Evolutionary conservation across 495 filamentous ascomycete genomes (phyloP).

Genomic region (Penicillium maclennaniae): DNA sequence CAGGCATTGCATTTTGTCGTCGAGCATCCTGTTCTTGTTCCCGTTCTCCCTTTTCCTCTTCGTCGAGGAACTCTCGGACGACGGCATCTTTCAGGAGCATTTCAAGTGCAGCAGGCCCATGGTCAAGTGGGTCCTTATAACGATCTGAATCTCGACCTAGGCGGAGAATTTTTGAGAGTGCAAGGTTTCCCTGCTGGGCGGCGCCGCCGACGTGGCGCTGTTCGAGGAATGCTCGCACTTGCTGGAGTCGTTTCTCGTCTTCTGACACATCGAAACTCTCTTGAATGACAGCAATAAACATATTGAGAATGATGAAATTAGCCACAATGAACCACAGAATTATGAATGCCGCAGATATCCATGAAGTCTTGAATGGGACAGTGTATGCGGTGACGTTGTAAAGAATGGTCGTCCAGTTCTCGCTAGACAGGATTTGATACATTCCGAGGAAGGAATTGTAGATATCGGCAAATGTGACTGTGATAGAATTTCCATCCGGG

Average conservation of each 20-base stretch:
- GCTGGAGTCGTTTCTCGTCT: slow-evolving; percentile 94
- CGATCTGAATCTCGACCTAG: slow-evolving; percentile 61
- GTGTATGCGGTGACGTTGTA: slow-evolving; percentile 76
- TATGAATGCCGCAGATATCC: slow-evolving; percentile 92
- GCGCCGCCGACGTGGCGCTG: slow-evolving; percentile 76
- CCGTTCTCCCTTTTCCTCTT: slow-evolving; percentile 44
- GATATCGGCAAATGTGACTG: slow-evolving; percentile 79
- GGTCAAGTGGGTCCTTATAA: slow-evolving; percentile 79
- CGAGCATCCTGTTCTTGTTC: slow-evolving; percentile 20
- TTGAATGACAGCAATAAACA: slow-evolving; percentile 99
- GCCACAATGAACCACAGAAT: slow-evolving; percentile 93
- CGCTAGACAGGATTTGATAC: slow-evolving; percentile 97
- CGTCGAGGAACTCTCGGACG: slow-evolving; percentile 89
- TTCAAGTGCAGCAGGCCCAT: slow-evolving; percentile 82
- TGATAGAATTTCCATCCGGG: slow-evolving; percentile 50
- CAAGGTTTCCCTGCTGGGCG: slow-evolving; percentile 62
- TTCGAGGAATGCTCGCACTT: slow-evolving; percentile 90
- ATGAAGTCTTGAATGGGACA: slow-evolving; percentile 60
- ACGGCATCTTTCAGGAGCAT: slow-evolving; percentile 96
- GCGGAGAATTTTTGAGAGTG: slow-evolving; percentile 82
- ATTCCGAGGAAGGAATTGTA: slow-evolving; percentile 96
- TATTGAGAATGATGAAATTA: slow-evolving; percentile 96
- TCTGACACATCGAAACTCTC: slow-evolving; percentile 99
- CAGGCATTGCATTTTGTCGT: slow-evolving; percentile 23
- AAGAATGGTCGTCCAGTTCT: slow-evolving; percentile 88